Evolutionary conservation across 495 filamentous ascomycete genomes (phyloP).

Genomic region (Tetracladium marchalianum): DNA sequence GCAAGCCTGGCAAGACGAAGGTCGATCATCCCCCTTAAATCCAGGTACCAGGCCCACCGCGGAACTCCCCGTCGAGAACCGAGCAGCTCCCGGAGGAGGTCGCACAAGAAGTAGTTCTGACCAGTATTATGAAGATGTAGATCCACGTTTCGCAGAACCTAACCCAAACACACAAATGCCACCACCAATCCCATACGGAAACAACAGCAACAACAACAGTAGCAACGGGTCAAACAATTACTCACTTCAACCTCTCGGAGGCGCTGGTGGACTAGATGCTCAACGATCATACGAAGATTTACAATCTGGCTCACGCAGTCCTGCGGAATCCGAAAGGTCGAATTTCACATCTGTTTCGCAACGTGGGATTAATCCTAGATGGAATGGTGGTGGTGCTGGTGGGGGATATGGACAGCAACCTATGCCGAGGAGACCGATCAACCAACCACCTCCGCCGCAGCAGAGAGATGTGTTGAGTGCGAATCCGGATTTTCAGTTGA

Average conservation of each 20-base stretch:
- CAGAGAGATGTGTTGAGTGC: slow-evolving; percentile 50
- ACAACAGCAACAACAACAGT: slow-evolving; percentile 23
- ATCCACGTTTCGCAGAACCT: slow-evolving; percentile 62
- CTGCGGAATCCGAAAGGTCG: slow-evolving; percentile 64
- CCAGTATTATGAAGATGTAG: slow-evolving; percentile 88
- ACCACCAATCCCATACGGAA: slow-evolving; percentile 11
- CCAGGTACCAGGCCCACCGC: slow-evolving; percentile 22
- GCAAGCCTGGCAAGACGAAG: slow-evolving; percentile 42
- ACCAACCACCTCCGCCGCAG: slow-evolving; percentile 7
- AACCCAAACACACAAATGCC: slow-evolving; percentile 20
- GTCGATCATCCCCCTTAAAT: slow-evolving; percentile 31
- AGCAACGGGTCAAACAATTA: slow-evolving; percentile 12
- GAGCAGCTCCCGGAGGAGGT: slow-evolving; percentile 13
- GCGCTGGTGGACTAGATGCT: slow-evolving; percentile 5
- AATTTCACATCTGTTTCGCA: slow-evolving; percentile 82
- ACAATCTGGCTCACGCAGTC: slow-evolving; percentile 57
- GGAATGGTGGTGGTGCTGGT: slow-evolving; percentile 38
- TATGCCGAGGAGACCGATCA: slow-evolving; percentile 23
- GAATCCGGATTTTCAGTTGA: slow-evolving; percentile 67
- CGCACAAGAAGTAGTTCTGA: slow-evolving; percentile 32
- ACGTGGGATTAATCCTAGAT: slow-evolving; percentile 76
- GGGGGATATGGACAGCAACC: slow-evolving; percentile 18
- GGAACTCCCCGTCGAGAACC: slow-evolving; percentile 19
- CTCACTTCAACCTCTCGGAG: slow-evolving; percentile 7
- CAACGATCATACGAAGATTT: slow-evolving; percentile 45